These are phyloP conservation scores for Pachysandra terminalis DNA, from an alignment of 164 flowering plant genomes.

Conservation along the genomic window DNA sequence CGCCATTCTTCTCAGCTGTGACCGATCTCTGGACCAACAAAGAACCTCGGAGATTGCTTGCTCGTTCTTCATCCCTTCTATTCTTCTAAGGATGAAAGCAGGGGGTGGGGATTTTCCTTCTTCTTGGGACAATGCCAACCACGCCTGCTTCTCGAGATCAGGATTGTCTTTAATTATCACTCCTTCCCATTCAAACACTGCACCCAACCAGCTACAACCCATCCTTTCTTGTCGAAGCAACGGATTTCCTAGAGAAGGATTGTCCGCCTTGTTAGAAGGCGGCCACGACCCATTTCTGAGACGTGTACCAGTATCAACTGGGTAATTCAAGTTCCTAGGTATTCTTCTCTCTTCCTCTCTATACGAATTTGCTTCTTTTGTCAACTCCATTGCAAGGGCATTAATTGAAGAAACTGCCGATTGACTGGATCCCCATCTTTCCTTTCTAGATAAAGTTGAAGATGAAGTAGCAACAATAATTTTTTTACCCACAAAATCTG, in stretches of 20 bases:
- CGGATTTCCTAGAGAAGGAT: conserved; percentile 79
- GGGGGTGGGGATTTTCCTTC: conserved; percentile 91
- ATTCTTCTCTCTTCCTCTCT: conserved; percentile 49
- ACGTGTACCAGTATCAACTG: conserved; percentile 35
- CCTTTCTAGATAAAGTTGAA: conserved; percentile 10
- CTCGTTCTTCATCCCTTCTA: conserved; percentile 97
- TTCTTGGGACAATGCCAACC: conserved; percentile 79
- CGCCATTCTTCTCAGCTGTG: conserved; percentile 63
- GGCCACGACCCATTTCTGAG: conserved; percentile 62
- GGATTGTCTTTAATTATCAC: conserved; percentile 79
- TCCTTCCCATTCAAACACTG: conserved; percentile 97
- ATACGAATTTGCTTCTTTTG: conserved; percentile 62
- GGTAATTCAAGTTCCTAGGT: conserved; percentile 32
- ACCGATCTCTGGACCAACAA: conserved; percentile 93
- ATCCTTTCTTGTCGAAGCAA: conserved; percentile 85
- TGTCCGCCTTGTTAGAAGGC: conserved; percentile 75
- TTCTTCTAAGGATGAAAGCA: conserved; percentile 57
- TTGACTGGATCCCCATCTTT: conserved; percentile 17
- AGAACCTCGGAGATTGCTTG: conserved; percentile 94
- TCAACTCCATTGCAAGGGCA: conserved; percentile 67
- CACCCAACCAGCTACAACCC: conserved; percentile 99
- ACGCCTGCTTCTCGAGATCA: conserved; percentile 82
- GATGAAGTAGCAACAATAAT: conserved; percentile 12
- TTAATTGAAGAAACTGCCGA: conserved; percentile 21
- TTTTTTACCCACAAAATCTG: conserved; percentile 30